phyloP scores from a whole-genome alignment of 2,329 filamentous ascomycete species.

The Aspergillus latus region DNA sequence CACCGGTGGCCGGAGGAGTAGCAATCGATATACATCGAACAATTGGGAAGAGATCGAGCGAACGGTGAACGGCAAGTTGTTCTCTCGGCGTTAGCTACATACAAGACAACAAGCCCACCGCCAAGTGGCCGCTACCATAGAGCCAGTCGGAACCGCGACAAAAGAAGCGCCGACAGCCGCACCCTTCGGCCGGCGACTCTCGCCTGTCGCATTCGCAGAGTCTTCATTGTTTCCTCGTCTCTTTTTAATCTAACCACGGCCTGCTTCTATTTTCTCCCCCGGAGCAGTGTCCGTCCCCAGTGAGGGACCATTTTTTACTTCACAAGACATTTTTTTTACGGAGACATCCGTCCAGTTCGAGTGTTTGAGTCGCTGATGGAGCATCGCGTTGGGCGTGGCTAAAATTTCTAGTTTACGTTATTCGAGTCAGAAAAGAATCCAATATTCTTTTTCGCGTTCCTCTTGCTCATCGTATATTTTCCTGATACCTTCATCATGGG shows the following conservation, averaged over 20 bases:
- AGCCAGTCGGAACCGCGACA: conserved; percentile 24
- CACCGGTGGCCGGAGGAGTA: conserved; percentile 33
- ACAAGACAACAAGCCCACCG: conserved; percentile 10
- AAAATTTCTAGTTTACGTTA: conserved; percentile 9
- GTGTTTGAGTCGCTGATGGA: conserved; percentile 21
- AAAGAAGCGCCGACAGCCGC: conserved; percentile 26
- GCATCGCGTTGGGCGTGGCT: conserved; percentile 13
- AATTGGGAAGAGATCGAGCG: conserved; percentile 13
- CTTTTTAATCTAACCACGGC: conserved; percentile 8
- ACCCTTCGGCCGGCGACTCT: conserved; percentile 9
- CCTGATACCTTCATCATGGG: conserved; percentile 61
- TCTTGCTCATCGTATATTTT: not conserved
- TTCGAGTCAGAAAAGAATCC: conserved; percentile 9
- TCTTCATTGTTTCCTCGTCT: conserved; percentile 16
- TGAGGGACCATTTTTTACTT: not conserved
- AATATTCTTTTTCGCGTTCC: conserved; percentile 9
- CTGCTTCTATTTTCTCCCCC: conserved; percentile 3
- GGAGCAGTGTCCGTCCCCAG: conserved; percentile 2
- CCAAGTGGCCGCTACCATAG: conserved; percentile 23
- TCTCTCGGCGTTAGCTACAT: conserved; percentile 15
- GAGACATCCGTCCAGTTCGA: not conserved
- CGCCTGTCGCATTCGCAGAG: conserved; percentile 20
- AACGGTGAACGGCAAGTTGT: conserved; percentile 21
- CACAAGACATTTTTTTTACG: not conserved
- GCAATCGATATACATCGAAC: conserved; percentile 33